A percentile compares a stretch with the other conserved stretches of the same genome.
These are phyloP conservation scores for Mycena chlorophos DNA, from an alignment of 768 basidiomycete species.

Conservation along the genomic window DNA sequence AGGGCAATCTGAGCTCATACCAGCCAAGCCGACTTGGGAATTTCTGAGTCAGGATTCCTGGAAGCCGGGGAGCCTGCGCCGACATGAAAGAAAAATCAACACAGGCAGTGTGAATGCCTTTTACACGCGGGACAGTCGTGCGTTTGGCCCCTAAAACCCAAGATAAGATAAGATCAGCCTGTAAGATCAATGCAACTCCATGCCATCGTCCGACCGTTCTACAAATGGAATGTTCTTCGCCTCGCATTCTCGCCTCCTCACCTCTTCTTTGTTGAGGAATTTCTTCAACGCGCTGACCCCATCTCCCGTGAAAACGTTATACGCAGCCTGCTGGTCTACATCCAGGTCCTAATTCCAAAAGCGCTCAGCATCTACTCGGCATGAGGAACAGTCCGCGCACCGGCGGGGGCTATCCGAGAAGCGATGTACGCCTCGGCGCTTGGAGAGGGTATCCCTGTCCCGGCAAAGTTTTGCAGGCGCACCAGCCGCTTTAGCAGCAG, in stretches of 20 bases:
- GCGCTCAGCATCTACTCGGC: conserved; percentile 18
- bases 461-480: conserved; percentile 70
- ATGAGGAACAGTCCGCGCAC: conserved; percentile 39
- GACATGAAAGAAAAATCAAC: no score
- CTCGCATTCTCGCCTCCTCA: conserved; percentile 59
- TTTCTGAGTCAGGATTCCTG: no score
- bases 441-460: conserved; percentile 76
- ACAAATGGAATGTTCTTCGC: conserved; percentile 57
- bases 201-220: conserved; percentile 62
- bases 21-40: no score
- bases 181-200: conserved; percentile 54
- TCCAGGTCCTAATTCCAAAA: conserved; percentile 54
- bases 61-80: no score
- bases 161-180: neutral
- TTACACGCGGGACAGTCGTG: no score
- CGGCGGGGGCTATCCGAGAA: conserved; percentile 74
- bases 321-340: conserved; percentile 64
- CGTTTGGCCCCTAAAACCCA: no score
- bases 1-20: no score
- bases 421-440: conserved; percentile 63
- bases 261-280: conserved; percentile 73
- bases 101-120: no score
- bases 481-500: conserved; percentile 60
- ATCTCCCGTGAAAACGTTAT: conserved; percentile 76
- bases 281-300: conserved; percentile 61